Base-by-base conservation (phyloP, 305 asterid species). In the Plantago lanceolata region DNA sequence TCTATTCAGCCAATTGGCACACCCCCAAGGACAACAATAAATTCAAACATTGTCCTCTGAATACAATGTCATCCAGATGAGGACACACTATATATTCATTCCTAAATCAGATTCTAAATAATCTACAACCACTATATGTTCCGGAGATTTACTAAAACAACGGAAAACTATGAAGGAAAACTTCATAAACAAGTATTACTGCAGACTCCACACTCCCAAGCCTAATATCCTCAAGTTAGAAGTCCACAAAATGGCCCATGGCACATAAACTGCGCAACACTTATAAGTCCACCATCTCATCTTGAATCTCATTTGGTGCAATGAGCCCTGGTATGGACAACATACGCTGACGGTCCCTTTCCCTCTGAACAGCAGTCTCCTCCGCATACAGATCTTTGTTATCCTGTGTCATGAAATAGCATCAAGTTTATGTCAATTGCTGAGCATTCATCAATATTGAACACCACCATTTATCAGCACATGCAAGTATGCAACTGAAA, bases 321-420 rank as follows among this genome's bases (percentile, higher is more conserved):
- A 92, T 82, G 44, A 89, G 83, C 44, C 98, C 98, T 0, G 96
- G 96, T 68, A 89, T 86, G 26, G 96, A 78, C 35, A 85, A 88
- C 96, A 87, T 87, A 24, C 95, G 79, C 48, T 86, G 94, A 18
- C 92, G 81, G 65, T 93, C 98, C 74, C 80, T 78, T 48, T 93
- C 98, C 74, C 84, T 84, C 72, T 89, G 97, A 49, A 78, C 86
- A 82, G 95, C 97, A 76, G 96, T 90, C 72, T 93, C 98, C 74
- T 93, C 98, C 0, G 97, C 98, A 77, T 87, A 89, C 13, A 93
- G 92, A 76, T 89, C 98, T 72, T 93, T 93, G 84, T 93, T 93
- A 67, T 93, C 98, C 97, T 93, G 87, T 78, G 73, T 50, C 55
- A 56, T 16, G 14, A 19, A 59, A 59, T 35, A 11, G 43, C 8